Evolutionary conservation across 306 rosid species (phyloP), one percentile per base, ranked within the genome.

Genomic region (Trichosanthes truncata): DNA sequence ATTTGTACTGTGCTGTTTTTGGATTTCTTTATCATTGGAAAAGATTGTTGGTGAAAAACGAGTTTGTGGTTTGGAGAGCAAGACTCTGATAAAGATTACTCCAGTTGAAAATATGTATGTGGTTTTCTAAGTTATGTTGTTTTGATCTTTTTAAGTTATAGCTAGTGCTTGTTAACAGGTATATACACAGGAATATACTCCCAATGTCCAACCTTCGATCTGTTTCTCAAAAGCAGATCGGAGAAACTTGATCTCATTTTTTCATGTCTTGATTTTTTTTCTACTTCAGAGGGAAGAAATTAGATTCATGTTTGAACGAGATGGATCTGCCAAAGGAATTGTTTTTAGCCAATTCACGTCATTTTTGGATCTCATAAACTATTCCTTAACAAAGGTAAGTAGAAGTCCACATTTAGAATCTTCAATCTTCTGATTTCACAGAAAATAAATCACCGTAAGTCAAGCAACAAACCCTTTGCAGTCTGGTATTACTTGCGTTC

Each of bases 291-390:
- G 95, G 82, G 97, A 95, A 91, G 98, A 95, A 86, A 92, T 95
- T 63, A 86, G 97, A 81, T 88, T 82, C 82, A 95, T 95, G 98
- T 81, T 92, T 46, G 98, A 92, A 88, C 86, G 88, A 84, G 98
- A 95, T 89, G 97, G 98, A 61, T 95, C 97, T 26, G 97, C 97
- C 55, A 92, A 92, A 83, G 98, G 89, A 80, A 92, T 95, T 83
- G 98, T 91, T 81, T 95, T 92, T 81, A 90, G 97, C 87, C 97
- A 95, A 88, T 92, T 95, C 93, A 89, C 98, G 17, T 87, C 97
- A 59, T 95, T 95, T 87, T 86, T 95, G 96, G 97, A 95, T 89
- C 91, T 92, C 80, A 95, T 95, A 77, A 90, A 87, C 85, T 89
- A 88, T 88, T 87, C 98, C 73, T 75, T 95, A 41, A 76, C 81